These are phyloP conservation scores for Candida adriatica DNA, from an alignment of 805 yeast genomes.

Conservation along the genomic window DNA sequence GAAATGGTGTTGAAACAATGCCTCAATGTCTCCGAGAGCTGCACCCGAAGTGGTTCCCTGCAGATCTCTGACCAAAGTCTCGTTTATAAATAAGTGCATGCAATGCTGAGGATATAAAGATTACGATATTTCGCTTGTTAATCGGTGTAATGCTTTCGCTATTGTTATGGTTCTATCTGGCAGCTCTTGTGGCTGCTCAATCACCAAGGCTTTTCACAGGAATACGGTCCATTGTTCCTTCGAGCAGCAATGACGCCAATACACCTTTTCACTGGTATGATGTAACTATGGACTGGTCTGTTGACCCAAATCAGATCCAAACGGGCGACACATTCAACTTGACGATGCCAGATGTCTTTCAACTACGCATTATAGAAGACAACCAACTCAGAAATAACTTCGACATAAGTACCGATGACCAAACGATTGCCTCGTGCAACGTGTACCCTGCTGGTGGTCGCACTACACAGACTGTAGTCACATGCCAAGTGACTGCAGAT, in stretches of 20 bases:
- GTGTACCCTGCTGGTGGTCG: constrained; percentile 7
- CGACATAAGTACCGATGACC: constrained; percentile 3
- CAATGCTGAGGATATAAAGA: too few species aligned
- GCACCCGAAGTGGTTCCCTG: too few species aligned
- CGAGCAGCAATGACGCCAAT: not conserved
- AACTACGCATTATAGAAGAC: constrained; percentile 5
- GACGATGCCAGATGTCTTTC: constrained; percentile 9
- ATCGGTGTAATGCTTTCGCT: too few species aligned
- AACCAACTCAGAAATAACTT: constrained; percentile 2
- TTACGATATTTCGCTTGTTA: too few species aligned
- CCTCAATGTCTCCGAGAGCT: too few species aligned
- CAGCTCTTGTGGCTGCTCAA: too few species aligned
- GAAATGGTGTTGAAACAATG: too few species aligned
- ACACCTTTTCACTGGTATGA: constrained; percentile 8
- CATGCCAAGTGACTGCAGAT: constrained; percentile 4
- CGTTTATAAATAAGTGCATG: too few species aligned
- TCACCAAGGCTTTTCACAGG: constrained; percentile 1
- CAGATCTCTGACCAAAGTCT: too few species aligned
- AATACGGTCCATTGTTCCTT: not conserved
- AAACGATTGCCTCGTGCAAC: constrained; percentile 7
- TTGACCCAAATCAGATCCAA: constrained; percentile 1
- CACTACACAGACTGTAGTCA: constrained; percentile 1
- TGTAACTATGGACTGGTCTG: constrained; percentile 2
- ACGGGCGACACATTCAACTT: constrained; percentile 11
- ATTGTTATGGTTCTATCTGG: too few species aligned